Conservation (phyloP, 2,329 filamentous ascomycete species). For the Fusarium sp. region DNA sequence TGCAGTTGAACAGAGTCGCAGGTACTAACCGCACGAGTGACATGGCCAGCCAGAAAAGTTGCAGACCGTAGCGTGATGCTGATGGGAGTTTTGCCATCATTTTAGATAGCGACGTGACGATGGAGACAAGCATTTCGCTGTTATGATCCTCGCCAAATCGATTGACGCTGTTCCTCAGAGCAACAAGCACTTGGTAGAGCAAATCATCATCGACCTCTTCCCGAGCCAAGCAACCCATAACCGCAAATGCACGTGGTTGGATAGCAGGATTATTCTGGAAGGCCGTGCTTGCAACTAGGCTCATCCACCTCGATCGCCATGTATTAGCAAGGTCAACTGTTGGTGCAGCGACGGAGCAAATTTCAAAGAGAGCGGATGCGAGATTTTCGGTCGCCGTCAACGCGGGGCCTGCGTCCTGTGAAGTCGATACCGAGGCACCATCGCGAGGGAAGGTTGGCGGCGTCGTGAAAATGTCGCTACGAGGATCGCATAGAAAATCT, state of each 20-base stretch:
- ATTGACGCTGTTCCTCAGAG: constrained; percentile 72
- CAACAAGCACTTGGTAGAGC: constrained; percentile 77
- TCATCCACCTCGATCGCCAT: constrained; percentile 80
- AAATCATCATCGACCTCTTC: constrained; percentile 79
- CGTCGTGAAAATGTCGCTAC: constrained; percentile 67
- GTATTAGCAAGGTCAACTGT: constrained; percentile 74
- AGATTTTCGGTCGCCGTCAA: constrained; percentile 70
- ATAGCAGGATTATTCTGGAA: constrained; percentile 80
- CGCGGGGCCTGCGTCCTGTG: constrained; percentile 64
- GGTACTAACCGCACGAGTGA: constrained; percentile 74
- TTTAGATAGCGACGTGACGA: constrained; percentile 74
- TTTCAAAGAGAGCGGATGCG: constrained; percentile 71
- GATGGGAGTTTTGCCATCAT: constrained; percentile 77
- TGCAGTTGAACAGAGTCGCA: constrained; percentile 71
- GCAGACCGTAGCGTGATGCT: constrained; percentile 74
- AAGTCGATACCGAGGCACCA: constrained; percentile 64
- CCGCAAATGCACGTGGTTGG: constrained; percentile 75
- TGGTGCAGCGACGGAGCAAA: constrained; percentile 72
- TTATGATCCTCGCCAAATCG: constrained; percentile 73
- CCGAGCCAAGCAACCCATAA: constrained; percentile 77
- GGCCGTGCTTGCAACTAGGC: constrained; percentile 76
- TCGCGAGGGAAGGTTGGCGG: constrained; percentile 61
- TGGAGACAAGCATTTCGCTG: constrained; percentile 76
- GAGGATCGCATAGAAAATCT: constrained; percentile 69
- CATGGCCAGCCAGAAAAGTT: constrained; percentile 77